Evolutionary conservation across 495 filamentous ascomycete genomes (phyloP).

Genomic region (Penicillium malachiteum): DNA sequence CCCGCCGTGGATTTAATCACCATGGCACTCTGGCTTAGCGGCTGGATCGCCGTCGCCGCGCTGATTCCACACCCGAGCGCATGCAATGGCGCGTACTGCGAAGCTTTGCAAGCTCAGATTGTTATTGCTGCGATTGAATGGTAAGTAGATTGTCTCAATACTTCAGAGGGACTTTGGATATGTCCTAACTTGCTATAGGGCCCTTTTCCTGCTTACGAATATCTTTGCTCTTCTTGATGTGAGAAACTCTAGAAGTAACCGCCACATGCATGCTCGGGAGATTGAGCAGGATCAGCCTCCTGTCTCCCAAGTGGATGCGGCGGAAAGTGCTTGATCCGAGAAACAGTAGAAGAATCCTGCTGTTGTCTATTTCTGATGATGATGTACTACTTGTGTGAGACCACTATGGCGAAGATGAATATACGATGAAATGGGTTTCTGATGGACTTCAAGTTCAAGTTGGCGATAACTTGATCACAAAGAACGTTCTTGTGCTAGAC

Average conservation of each 20-base stretch:
- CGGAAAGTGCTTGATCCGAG: background rate
- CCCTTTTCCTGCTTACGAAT: slow-evolving; percentile 25
- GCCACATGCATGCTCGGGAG: background rate
- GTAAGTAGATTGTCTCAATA: slow-evolving; percentile 26
- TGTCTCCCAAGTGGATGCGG: background rate
- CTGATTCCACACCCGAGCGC: slow-evolving; percentile 44
- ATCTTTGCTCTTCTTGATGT: slow-evolving; percentile 18
- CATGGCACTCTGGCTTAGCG: slow-evolving; percentile 57
- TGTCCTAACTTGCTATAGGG: slow-evolving; percentile 27
- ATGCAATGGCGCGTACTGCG: slow-evolving; percentile 47
- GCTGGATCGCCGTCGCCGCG: slow-evolving; percentile 66
- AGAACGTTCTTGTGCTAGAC: too few species aligned
- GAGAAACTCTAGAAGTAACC: slow-evolving; percentile 10
- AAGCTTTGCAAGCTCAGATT: slow-evolving; percentile 39
- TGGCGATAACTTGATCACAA: background rate
- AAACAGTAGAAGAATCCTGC: too few species aligned
- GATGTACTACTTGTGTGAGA: background rate
- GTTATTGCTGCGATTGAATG: slow-evolving; percentile 51
- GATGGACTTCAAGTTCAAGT: too few species aligned
- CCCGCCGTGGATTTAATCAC: slow-evolving; percentile 23
- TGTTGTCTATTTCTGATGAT: too few species aligned
- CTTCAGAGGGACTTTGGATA: background rate
- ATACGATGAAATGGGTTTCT: background rate
- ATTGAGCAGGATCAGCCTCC: background rate
- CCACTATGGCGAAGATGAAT: too few species aligned